Base-by-base conservation (phyloP, 192 early-diverging fungal genomes). In the Mortierella antarctica region DNA sequence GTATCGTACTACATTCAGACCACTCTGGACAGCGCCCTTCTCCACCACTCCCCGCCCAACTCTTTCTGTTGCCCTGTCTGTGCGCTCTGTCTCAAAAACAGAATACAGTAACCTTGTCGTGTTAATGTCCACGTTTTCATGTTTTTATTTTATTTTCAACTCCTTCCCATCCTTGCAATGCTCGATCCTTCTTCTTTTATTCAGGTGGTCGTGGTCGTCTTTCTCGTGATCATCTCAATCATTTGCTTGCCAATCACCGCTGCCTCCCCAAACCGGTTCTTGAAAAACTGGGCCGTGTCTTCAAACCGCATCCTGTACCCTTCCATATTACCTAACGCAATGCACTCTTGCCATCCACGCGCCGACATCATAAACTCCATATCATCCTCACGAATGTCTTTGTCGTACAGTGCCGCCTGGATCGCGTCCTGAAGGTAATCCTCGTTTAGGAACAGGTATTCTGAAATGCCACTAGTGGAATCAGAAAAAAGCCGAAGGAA, bases 311-410 rank as follows among this genome's bases (percentile, higher is more conserved):
- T 82, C 23, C 88, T 85, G 79, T 99, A 99, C 6, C 89, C 93
- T 7, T 96, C 94, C 83, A 95, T 91, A 41, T 88, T 90, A 2
- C 93, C 94, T 60, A 92, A 69, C 23, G 89, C 90, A 58, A 99
- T 95, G 67, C 92, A 94, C 77, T 98, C 95, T 31, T 93, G 95
- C 98, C 98, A 99, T 41, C 96, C 96, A 42, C 89, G 86, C 4
- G 94, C 93, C 9, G 95, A 93, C n/a, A 94, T 92, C 77, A 94
- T 94, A 69, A 98, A 99, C 71, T 96, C 95, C 86, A 93, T 89
- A 65, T 95, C 94, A 70, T 94, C 93, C 15, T 91, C 86, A 63
- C 92, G 89, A 70, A 91, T 92, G 46, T 95, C 89, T 63, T 89
- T 87, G 72, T 89, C 86, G 45, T 88, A 86, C 14, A 98, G 67